Base-by-base conservation (phyloP, 371 early-diverging fungal genomes). In the Blakeslea trispora region DNA sequence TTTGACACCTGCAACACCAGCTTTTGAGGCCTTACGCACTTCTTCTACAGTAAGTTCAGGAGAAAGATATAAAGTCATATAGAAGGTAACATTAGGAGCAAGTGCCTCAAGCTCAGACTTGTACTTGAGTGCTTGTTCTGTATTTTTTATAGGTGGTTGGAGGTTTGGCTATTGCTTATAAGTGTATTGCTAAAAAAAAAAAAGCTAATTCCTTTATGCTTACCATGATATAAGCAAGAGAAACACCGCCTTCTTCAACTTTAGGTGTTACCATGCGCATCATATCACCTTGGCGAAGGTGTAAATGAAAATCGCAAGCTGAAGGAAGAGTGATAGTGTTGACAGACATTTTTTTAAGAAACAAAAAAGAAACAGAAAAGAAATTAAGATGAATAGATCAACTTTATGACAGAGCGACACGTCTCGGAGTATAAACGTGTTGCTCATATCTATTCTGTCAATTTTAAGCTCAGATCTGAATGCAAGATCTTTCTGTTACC, bases 211-310 rank as follows among this genome's bases (percentile, higher is more conserved):
- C 50, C 21, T 35, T 39, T 32, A 19, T 24, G 6, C 45, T 60
- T 82, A 93, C 95, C 98, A 98, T 98, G 46, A 96, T 92, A 52
- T 91, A 91, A 19, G 91, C 95, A 18, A 92, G 81, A n/a, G 87
- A 81, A 42, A 94, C 89, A 56, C 98, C 97, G 42, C 93, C 92
- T 57, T 82, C 79, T 50, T 75, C 72, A 13, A 97, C 83, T 54
- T 81, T 76, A 22, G 94, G 94, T 14, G 94, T 91, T 18, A 97
- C 92, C 71, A 87, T 82, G 49, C 85, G 75, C 94, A 96, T 95
- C 79, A 98, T 88, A 34, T 85, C 88, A 51, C 91, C 97, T 73
- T 94, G 94, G 35, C 98, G 90, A 61, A 97, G 77, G 64, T 98
- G 98, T 59, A 90, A 77, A 77, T 98, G 98, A 71, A 98, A 91